Evolutionary conservation across 495 filamentous ascomycete species (phyloP).

Genomic region (Penicillium cinerascens): DNA sequence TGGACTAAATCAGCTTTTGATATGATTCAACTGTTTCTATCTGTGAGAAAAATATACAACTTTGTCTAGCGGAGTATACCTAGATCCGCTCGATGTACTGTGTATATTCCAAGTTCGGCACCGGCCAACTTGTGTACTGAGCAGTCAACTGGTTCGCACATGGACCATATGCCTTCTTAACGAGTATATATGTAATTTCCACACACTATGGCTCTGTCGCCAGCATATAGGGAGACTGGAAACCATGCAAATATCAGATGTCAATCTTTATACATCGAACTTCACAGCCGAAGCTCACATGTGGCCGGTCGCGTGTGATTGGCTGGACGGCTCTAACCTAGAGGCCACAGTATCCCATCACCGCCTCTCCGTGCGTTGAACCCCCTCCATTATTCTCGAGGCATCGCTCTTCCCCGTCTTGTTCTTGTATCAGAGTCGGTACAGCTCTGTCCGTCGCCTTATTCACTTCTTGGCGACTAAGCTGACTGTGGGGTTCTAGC

Average conservation of each 20-base stretch:
- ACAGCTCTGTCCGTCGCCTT: neutral
- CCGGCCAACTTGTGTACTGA: neutral
- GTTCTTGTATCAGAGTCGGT: neutral
- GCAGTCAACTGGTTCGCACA: neutral
- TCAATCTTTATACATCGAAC: neutral
- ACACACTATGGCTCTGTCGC: too few relatives aligned
- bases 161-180: neutral
- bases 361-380: slow-evolving; percentile 18
- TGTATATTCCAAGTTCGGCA: neutral
- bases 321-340: slow-evolving; percentile 32
- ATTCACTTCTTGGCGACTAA: slow-evolving; percentile 4
- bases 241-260: too few relatives aligned
- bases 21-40: too few relatives aligned
- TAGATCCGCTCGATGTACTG: neutral
- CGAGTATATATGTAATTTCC: neutral
- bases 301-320: slow-evolving; percentile 30
- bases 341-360: slow-evolving; percentile 41
- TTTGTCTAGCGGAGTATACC: too few relatives aligned
- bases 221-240: too few relatives aligned
- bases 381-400: slow-evolving; percentile 11
- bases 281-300: slow-evolving; percentile 13
- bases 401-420: neutral
- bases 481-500: slow-evolving; percentile 30
- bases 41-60: too few relatives aligned
- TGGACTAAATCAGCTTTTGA: too few relatives aligned